Evolutionary conservation across 495 filamentous ascomycete genomes (phyloP).

Genomic region (Lichenothelia convexa): DNA sequence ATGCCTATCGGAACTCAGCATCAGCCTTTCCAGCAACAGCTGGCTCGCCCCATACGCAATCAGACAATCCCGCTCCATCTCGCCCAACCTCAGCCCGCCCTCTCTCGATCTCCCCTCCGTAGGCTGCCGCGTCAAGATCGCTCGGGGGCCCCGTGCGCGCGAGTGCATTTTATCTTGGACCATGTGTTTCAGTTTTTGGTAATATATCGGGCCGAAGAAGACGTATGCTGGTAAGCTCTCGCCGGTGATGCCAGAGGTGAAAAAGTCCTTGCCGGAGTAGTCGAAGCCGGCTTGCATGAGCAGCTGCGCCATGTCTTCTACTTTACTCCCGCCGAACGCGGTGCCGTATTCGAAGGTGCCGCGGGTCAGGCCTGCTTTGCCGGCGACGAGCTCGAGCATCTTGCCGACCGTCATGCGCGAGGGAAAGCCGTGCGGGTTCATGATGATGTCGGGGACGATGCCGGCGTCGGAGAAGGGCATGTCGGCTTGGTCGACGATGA

Average conservation of each 20-base stretch:
- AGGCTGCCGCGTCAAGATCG: constrained; percentile 96
- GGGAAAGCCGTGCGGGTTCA: constrained; percentile 98
- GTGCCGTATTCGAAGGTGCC: constrained; percentile 94
- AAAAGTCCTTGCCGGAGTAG: constrained; percentile 88
- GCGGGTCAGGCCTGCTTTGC: constrained; percentile 78
- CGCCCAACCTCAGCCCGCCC: constrained; percentile 96
- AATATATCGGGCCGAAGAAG: constrained; percentile 96
- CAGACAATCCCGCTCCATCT: constrained; percentile 99
- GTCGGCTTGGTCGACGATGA: constrained; percentile 91
- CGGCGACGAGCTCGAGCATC: constrained; percentile 95
- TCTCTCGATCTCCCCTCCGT: constrained; percentile 95
- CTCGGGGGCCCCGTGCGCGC: constrained; percentile 80
- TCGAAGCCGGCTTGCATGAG: constrained; percentile 91
- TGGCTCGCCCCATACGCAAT: constrained; percentile 92
- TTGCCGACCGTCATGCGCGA: constrained; percentile 99
- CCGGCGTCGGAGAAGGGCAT: constrained; percentile 96
- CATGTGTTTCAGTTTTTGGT: constrained; percentile 97
- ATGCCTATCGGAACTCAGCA: constrained; percentile 97
- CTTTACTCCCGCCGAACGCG: constrained; percentile 94
- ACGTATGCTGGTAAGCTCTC: constrained; percentile 83
- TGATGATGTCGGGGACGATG: constrained; percentile 85
- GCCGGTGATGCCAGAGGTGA: constrained; percentile 97
- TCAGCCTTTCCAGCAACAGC: constrained; percentile 92
- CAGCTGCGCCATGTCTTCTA: constrained; percentile 76
- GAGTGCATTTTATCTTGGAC: constrained; percentile 99